Evolutionary conservation across 164 flowering plant genomes (phyloP), one percentile per base, ranked within the genome.

Genomic region (Kalanchoe fedtschenkoi): DNA sequence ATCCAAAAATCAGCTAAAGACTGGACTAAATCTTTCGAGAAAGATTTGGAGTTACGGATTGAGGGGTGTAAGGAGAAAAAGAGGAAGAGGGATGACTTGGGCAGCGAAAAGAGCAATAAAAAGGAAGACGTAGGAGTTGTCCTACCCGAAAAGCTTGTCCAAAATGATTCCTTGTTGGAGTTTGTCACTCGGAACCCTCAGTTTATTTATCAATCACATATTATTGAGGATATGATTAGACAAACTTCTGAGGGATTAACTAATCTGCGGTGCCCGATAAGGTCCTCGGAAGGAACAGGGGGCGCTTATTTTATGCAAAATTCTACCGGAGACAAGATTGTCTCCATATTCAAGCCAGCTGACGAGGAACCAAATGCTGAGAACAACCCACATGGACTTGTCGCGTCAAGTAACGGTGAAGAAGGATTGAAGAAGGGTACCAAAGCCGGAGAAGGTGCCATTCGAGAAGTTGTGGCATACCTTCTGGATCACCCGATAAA

Each of bases 281-380:
- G 77, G 68, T 80, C 87, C 13, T 53, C 73, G 22, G 85, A 83
- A 66, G 87, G 87, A 24, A 78, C 81, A 0, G 87, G 85, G 33
- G 87, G 87, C 9, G 81, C 75, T 19, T 83, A 83, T 64, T 76
- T 80, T 34, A 80, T 83, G 78, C 66, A 44, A 9, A 79, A 77
- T 69, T 61, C 77, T 17, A 57, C 67, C 0, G 80, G 79, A 34
- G 28, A 63, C 21, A 77, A 74, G 61, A 67, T 69, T 67, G 66
- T 80, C 5, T 78, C 85, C 13, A 81, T 83, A n/a, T 83, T 83
- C 42, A 83, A 83, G 72, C 87, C 87, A 17, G 70, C 73, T 38
- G 87, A 83, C 58, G 87, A 83, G 71, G 87, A 83, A 65, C 87
- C 87, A 3, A 74, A 75, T 76, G 87, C 85, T 53, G 58, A 67